Base-by-base conservation (phyloP, 2,329 filamentous ascomycete genomes). In the Calcarisporium arbuscula region DNA sequence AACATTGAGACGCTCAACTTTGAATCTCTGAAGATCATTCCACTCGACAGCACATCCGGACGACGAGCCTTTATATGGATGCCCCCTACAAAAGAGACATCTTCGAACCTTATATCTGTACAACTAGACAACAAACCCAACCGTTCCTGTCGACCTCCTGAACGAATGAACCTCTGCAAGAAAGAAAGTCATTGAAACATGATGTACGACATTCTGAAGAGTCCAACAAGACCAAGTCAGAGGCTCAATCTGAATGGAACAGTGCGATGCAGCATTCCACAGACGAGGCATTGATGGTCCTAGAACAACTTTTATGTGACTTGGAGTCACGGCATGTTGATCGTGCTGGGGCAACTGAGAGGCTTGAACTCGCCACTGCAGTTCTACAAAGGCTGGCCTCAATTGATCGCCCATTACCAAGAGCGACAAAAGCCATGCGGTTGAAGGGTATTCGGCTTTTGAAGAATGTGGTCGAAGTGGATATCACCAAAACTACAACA, bases 361-460 rank as follows among this genome's bases (percentile, higher is more conserved):
- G n/a, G 20, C 8, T 46, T 6, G 30, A 36, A 16, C 18, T 32
- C 3, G 50, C 46, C 9, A 39, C 41, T 16, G 15, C 25, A 6
- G 29, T 49, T 7, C 35, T 58, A 10, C 25, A 43, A 22, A 34
- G 15, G 6, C 16, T 56, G 22, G 36, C 42, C 8, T 38, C 29
- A 12, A 35, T 43, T 21, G 38, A 44, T 9, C 29, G 19, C 4
- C 18, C 45, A 25, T 44, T 39, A 9, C 35, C 42, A 4, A 30
- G 39, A 20, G 19, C 36, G 14, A 32, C 35, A 17, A 33, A 28
- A 12, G 14, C 19, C 8, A 18, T 48, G 15, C 36, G 45, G 32
- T 41, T 42, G 26, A 39, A 43, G 32, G 47, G 47, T 11, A 35
- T 49, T 26, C 33, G 44, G 18, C 30, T 62, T 30, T 45, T 60